These are phyloP conservation scores for Globisporangium recalcitrans DNA, from an alignment of 352 stramenopile genomes.

Conservation along the genomic window DNA sequence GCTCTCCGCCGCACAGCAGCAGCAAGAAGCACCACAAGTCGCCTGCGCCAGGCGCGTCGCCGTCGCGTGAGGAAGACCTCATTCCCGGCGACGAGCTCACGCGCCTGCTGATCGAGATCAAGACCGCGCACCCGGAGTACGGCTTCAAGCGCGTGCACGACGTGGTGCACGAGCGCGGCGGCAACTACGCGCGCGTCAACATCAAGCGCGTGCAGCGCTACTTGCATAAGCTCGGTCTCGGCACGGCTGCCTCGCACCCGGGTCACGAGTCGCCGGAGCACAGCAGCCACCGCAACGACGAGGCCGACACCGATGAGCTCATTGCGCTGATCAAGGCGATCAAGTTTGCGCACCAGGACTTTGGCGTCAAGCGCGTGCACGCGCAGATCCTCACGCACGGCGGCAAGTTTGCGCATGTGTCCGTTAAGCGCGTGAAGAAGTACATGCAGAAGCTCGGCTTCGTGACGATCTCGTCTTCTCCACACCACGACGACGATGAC, in stretches of 20 bases:
- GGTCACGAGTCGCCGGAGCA: constrained; percentile 23
- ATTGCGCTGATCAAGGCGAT: constrained; percentile 83
- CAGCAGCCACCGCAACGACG: constrained; percentile 13
- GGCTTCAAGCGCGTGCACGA: constrained; percentile 32
- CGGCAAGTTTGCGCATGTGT: constrained; percentile 70
- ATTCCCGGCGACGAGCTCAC: constrained; percentile 28
- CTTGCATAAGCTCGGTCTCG: constrained; percentile 24
- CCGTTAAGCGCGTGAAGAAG: constrained; percentile 79
- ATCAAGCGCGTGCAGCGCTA: constrained; percentile 37
- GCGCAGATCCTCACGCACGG: constrained; percentile 70
- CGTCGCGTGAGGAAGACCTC: constrained; percentile 12
- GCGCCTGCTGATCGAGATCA: constrained; percentile 34
- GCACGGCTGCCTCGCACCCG: constrained; percentile 7
- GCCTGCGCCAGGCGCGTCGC: constrained; percentile 8
- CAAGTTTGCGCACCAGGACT: constrained; percentile 83
- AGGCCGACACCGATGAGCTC: constrained; percentile 69
- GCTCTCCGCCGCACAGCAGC: constrained; percentile 5
- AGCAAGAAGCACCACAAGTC: constrained; percentile 11
- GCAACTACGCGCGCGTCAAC: constrained; percentile 27
- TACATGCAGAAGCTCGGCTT: constrained; percentile 83
- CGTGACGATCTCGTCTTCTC: constrained; percentile 22
- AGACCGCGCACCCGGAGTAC: constrained; percentile 33
- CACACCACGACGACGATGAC: constrained; percentile 28
- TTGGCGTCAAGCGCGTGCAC: constrained; percentile 80
- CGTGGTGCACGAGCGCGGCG: constrained; percentile 26